Percentiles rank a stretch among this genome's conserved stretches.
Conservation (phyloP, 1,284 basidiomycete species). For the Tylopilus sp. region DNA sequence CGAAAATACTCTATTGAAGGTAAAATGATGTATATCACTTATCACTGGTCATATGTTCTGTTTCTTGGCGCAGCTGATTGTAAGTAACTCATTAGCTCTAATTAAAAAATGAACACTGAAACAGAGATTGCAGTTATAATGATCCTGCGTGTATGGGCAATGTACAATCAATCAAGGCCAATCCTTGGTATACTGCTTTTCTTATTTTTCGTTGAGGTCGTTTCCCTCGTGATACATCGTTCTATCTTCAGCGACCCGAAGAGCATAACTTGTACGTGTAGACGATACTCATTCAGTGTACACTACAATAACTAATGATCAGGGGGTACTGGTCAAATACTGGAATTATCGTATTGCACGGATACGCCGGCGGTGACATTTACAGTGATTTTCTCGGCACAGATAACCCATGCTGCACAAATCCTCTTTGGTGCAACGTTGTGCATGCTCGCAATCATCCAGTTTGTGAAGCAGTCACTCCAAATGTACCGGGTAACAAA, state of each 20-base stretch:
- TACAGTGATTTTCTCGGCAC: not conserved
- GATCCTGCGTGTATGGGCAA: constrained; percentile 21
- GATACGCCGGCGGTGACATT: not conserved
- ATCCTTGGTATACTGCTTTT: constrained; percentile 7
- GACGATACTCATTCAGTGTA: not conserved
- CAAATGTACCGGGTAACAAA: constrained; percentile 16
- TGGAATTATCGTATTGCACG: not conserved
- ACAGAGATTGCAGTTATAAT: constrained; percentile 11
- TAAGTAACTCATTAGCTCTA: too few relatives aligned
- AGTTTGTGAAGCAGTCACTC: constrained; percentile 10
- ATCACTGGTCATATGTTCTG: too few relatives aligned
- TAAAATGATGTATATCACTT: too few relatives aligned
- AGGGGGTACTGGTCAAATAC: not conserved
- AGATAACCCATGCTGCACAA: not conserved
- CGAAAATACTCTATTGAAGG: not conserved
- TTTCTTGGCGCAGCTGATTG: too few relatives aligned
- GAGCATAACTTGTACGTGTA: not conserved
- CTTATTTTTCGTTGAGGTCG: constrained; percentile 1
- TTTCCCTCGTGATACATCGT: not conserved
- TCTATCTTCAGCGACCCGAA: not conserved
- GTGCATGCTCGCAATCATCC: constrained; percentile 14
- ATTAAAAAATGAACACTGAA: too few relatives aligned
- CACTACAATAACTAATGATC: not conserved
- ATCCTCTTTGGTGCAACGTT: not conserved
- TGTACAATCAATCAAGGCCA: constrained; percentile 19